Evolutionary conservation across 139 green algal species (phyloP), one percentile per base, ranked within the genome.

Genomic region (Chlorella sp.): DNA sequence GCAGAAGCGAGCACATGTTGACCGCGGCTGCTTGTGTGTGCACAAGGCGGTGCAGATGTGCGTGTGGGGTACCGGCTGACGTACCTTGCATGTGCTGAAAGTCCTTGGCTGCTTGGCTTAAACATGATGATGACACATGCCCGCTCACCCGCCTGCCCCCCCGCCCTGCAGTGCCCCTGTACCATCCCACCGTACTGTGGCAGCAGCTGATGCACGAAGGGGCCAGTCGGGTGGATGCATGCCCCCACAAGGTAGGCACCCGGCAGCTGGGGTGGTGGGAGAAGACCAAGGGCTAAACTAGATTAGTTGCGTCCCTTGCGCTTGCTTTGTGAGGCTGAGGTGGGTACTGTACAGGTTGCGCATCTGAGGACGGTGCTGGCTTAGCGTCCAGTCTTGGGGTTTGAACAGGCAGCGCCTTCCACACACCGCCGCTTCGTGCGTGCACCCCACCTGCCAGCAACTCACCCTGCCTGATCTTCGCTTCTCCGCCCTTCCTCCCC

Each of bases 121-220:
- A n/a, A n/a, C n/a, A 15, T 73, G 66, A 9, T 28, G 9, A 3
- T 28, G 66, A 30, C 66, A 73, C 66, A 30, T 30, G 26, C 24
- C 66, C 24, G 26, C 66, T 15, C 24, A 4, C 26, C 24, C 3
- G 73, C 73, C 7, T 4, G 4, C 73, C 3, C 18, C 73, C 30
- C 57, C 39, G 19, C 66, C 66, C 57, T 81, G 68, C 84, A 88
- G 84, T 95, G 40, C 91, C 92, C 28, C 91, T 95, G 82, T 92
- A 94, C 42, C 86, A 91, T 19, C 89, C 92, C 1, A 26, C 85
- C 24, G 40, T 91, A 88, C 37, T 94, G 57, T 95, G 89, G 78
- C 84, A 91, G 81, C 92, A 94, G 88, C 86, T 95, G 19, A 93
- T 81, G 78, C 40, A 53, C 39, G 87, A 86, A 21, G 61, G 7